These are phyloP conservation scores for Lathyrus sativus DNA, from an alignment of 306 rosid species.

Conservation along the genomic window DNA sequence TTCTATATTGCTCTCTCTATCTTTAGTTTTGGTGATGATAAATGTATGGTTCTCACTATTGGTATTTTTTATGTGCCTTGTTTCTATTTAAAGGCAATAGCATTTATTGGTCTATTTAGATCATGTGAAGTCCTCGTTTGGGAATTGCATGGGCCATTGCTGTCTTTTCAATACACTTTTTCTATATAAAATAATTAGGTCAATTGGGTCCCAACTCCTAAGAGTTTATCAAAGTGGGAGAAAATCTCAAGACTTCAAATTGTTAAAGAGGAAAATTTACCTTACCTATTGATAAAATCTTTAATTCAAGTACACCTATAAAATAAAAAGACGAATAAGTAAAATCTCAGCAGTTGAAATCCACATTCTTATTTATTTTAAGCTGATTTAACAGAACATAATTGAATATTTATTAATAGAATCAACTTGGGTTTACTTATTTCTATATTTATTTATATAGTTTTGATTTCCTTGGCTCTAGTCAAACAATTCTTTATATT, in stretches of 20 bases:
- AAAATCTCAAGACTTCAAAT: background rate
- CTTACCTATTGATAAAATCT: background rate
- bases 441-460: background rate
- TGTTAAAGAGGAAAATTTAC: background rate
- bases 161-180: conserved; percentile 25
- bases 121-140: conserved; percentile 38
- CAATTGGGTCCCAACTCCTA: background rate
- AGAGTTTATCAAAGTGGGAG: background rate
- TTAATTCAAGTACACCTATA: too few species aligned
- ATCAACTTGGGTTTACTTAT: too few species aligned
- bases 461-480: conserved; percentile 13
- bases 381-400: too few species aligned
- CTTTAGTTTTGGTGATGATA: conserved; percentile 7
- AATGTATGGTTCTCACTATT: conserved; percentile 41
- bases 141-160: conserved; percentile 47
- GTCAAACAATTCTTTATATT: conserved; percentile 10
- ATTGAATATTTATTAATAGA: too few species aligned
- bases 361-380: too few species aligned
- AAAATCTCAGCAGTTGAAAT: too few species aligned
- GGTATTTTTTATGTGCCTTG: conserved; percentile 1
- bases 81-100: conserved; percentile 31
- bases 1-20: background rate
- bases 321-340: too few species aligned
- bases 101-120: conserved; percentile 27
- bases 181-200: background rate